Conservation (phyloP, 345 rosid species). For the Eutrema japonicum region DNA sequence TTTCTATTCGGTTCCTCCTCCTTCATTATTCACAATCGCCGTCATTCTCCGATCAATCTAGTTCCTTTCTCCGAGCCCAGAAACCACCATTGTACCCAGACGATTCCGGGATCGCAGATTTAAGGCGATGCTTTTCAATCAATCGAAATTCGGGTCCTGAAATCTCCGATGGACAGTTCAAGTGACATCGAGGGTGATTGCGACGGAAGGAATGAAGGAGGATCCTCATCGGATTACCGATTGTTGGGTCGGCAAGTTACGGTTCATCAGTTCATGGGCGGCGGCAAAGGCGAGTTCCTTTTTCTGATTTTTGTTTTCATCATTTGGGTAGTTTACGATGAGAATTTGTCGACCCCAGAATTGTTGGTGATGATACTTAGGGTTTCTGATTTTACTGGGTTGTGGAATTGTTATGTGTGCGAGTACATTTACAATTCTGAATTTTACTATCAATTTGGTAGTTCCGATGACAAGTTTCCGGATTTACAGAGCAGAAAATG, state of each 20-base stretch:
- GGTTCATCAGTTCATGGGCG: slow-evolving; percentile 58
- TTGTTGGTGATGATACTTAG: slow-evolving; percentile 18
- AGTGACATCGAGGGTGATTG: slow-evolving; percentile 44
- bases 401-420: not conserved
- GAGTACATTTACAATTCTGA: slow-evolving; percentile 3
- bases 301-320: not conserved
- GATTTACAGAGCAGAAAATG: slow-evolving; percentile 7
- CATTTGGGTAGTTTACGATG: slow-evolving; percentile 4
- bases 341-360: not conserved
- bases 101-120: slow-evolving; percentile 15
- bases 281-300: slow-evolving; percentile 48
- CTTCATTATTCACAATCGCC: not conserved
- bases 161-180: slow-evolving; percentile 43
- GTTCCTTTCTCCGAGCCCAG: not conserved
- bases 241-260: slow-evolving; percentile 48
- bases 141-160: not conserved
- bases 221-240: slow-evolving; percentile 39
- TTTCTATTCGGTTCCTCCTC: slow-evolving; percentile 27
- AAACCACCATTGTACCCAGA: slow-evolving; percentile 3
- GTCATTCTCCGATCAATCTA: slow-evolving; percentile 28
- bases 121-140: slow-evolving; percentile 2
- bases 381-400: slow-evolving; percentile 32
- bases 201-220: slow-evolving; percentile 39
- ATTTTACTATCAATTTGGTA: not conserved
- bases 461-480: not conserved